phyloP scores from a whole-genome alignment of 345 rosid genomes.

The Pistacia vera region DNA sequence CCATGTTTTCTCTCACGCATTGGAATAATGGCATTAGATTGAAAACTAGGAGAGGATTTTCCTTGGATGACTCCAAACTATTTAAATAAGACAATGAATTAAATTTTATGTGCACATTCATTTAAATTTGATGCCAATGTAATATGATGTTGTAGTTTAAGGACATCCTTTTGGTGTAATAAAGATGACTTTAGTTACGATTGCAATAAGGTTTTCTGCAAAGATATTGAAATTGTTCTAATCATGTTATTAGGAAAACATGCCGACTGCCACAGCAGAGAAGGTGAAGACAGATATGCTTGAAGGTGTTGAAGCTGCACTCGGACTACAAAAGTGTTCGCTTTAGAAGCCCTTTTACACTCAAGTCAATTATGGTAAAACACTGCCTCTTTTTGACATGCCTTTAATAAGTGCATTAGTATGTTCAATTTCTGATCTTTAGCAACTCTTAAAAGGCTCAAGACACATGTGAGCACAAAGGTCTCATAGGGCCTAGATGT shows the following conservation, averaged over 20 bases:
- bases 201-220: constrained; percentile 9
- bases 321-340: constrained; percentile 66
- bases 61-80: too few species aligned
- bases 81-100: not conserved
- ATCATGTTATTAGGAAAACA: constrained; percentile 60
- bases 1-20: not conserved
- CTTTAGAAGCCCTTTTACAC: constrained; percentile 64
- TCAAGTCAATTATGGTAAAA: constrained; percentile 77
- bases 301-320: constrained; percentile 70
- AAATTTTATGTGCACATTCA: not conserved
- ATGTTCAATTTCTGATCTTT: not conserved
- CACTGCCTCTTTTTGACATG: not conserved
- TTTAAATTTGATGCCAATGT: not conserved
- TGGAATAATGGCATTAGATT: not conserved
- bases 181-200: not conserved
- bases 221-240: not conserved
- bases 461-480: not conserved
- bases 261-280: constrained; percentile 72
- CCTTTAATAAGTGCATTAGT: not conserved
- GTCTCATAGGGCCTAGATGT: not conserved
- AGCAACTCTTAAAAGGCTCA: not conserved
- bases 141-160: not conserved
- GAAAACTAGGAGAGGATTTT: not conserved
- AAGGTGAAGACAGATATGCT: constrained; percentile 78
- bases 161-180: not conserved